Base-by-base conservation (phyloP, 139 green algal species). In the Trebouxia sp. region DNA sequence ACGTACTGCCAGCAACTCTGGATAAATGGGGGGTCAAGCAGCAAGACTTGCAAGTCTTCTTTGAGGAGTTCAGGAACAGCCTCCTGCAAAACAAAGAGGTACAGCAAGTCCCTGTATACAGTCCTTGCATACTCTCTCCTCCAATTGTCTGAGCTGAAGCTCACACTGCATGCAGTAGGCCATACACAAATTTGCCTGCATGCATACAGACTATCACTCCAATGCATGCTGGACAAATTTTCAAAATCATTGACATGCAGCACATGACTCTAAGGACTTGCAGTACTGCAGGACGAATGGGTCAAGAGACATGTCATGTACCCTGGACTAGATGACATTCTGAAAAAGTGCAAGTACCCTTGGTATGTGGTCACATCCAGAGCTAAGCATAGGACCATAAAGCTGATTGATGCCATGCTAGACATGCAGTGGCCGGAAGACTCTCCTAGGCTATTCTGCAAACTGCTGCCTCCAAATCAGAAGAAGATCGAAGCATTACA, bases 381-480 rank as follows among this genome's bases (percentile, higher is more conserved):
- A 30, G 76, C 76, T 15, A 50, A 65, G 35, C 51, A 81, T 30
- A 47, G 76, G 53, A 70, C 89, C 11, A 41, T 80, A 4, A 38
- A 69, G 28, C 78, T 90, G 50, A 58, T 90, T 35, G 39, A 66
- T 20, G 66, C 70, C 26, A 22, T 69, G 26, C 83, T 95, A 56
- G 78, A 76, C 0, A 22, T 89, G 53, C 82, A 89, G 20, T 41
- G 91, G 38, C 53, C 77, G 43, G 32, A 81, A 1, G 82, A 85
- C 66, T 84, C 70, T 6, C 91, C 91, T 0, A 80, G 89, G 51
- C 79, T 95, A 22, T 92, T 91, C 75, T 81, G 86, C 28, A 80
- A 67, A 0, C 87, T 95, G 15, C 81, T 94, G 7, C 91, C 91
- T 14, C 91, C 91, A 7, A 87, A 94, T 55, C 82, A 92, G 47